Evolutionary conservation across 2,329 filamentous ascomycete genomes (phyloP).

Genomic region (Madurella mycetomatis): DNA sequence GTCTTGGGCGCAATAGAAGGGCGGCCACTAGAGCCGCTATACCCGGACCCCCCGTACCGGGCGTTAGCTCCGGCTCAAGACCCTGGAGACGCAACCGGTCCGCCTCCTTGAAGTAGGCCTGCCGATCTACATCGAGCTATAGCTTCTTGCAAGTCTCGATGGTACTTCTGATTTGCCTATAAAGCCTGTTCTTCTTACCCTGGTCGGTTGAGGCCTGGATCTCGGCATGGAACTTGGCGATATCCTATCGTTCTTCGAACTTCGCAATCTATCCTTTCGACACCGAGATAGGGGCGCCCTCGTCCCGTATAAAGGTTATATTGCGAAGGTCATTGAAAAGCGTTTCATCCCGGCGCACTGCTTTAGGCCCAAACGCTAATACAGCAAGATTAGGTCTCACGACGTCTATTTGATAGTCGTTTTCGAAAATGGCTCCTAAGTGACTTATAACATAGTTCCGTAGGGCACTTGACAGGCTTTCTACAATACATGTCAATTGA

Average conservation of each 20-base stretch:
- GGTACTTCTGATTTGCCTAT: conserved; percentile 7
- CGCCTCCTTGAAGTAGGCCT: conserved; percentile 14
- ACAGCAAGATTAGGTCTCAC: conserved; percentile 11
- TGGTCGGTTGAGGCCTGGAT: conserved; percentile 6
- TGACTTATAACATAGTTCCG: conserved; percentile 15
- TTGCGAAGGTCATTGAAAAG: conserved; percentile 14
- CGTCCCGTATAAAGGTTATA: conserved; percentile 10
- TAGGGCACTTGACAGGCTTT: conserved; percentile 9
- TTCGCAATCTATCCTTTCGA: conserved; percentile 11
- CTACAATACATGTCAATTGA: conserved; percentile 3
- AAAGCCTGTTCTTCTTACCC: conserved; percentile 11
- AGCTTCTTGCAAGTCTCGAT: conserved; percentile 10
- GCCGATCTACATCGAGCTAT: conserved; percentile 9
- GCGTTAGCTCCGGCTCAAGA: conserved; percentile 9
- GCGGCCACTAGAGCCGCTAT: conserved; percentile 13
- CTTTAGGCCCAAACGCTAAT: conserved; percentile 10
- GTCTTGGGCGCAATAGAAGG: conserved; percentile 4
- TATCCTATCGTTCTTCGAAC: conserved; percentile 12
- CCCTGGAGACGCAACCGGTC: conserved; percentile 12
- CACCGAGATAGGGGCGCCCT: conserved; percentile 9
- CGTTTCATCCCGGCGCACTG: conserved; percentile 6
- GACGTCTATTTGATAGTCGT: conserved; percentile 6
- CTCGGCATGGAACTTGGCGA: conserved; percentile 5
- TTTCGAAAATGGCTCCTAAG: conserved; percentile 10
- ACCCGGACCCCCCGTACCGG: conserved; percentile 4